Evolutionary conservation across 805 yeast species (phyloP).

Genomic region (Saccharomyces eubayanus): DNA sequence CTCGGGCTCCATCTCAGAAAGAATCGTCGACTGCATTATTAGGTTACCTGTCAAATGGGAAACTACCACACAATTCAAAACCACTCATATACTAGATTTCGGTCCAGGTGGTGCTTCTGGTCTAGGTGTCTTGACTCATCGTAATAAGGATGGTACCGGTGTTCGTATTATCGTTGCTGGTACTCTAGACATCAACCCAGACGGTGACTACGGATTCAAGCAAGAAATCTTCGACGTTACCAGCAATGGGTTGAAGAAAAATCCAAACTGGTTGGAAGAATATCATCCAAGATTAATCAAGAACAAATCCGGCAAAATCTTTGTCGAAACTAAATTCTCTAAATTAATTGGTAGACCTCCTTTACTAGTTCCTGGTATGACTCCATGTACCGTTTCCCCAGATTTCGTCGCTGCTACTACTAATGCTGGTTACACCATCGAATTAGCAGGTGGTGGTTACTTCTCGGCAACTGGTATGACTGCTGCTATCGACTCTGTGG

Average conservation of each 20-base stretch:
- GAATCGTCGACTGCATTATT: constrained; percentile 77
- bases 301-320: constrained; percentile 63
- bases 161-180: constrained; percentile 91
- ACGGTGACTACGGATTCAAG: constrained; percentile 89
- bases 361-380: constrained; percentile 97
- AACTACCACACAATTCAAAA: constrained; percentile 64
- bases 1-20: constrained; percentile 48
- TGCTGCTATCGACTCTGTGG: constrained; percentile 66
- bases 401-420: constrained; percentile 89
- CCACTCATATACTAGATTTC: constrained; percentile 89
- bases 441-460: constrained; percentile 98
- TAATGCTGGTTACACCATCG: constrained; percentile 95
- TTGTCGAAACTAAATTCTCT: constrained; percentile 90
- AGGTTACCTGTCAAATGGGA: constrained; percentile 94
- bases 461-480: constrained; percentile 66
- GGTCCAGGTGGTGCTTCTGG: constrained; percentile 99
- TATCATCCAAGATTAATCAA: constrained; percentile 79
- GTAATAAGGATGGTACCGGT: constrained; percentile 98
- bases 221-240: constrained; percentile 83
- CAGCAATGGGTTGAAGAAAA: constrained; percentile 59
- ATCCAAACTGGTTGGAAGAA: constrained; percentile 85
- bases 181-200: constrained; percentile 61
- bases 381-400: constrained; percentile 94
- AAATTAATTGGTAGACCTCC: constrained; percentile 91
- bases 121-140: constrained; percentile 88